A percentile compares a stretch with the other conserved stretches of the same genome.
These are phyloP conservation scores for Phaeomoniella chlamydospora DNA, from an alignment of 2,329 filamentous ascomycete genomes.

Conservation along the genomic window DNA sequence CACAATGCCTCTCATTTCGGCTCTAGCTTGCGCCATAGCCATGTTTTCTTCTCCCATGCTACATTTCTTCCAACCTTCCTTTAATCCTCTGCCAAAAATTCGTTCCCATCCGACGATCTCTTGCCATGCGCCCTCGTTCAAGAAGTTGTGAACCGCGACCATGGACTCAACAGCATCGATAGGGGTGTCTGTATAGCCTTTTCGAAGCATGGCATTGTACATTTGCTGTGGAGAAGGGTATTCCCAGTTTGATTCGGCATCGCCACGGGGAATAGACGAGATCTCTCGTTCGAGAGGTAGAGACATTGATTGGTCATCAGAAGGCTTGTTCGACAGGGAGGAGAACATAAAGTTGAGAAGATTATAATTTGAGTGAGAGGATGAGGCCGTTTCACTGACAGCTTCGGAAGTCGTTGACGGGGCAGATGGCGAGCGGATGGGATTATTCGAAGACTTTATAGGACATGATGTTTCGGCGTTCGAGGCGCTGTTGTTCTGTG, in stretches of 20 bases:
- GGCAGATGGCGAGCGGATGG: slow-evolving; percentile 4
- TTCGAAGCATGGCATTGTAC: slow-evolving; percentile 95
- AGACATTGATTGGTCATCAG: slow-evolving; percentile 54
- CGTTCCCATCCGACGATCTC: slow-evolving; percentile 93
- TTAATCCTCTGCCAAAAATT: slow-evolving; percentile 62
- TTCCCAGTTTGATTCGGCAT: slow-evolving; percentile 71
- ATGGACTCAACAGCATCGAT: slow-evolving; percentile 88
- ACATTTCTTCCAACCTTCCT: slow-evolving; percentile 59
- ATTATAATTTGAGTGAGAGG: slow-evolving; percentile 52
- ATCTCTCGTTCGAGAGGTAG: slow-evolving; percentile 70
- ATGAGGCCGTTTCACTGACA: slow-evolving; percentile 16
- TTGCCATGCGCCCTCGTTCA: slow-evolving; percentile 94
- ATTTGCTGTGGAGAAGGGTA: slow-evolving; percentile 98
- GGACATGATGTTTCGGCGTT: slow-evolving; percentile 15
- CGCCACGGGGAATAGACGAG: slow-evolving; percentile 82
- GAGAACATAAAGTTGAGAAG: slow-evolving; percentile 94
- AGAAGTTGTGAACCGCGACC: slow-evolving; percentile 95
- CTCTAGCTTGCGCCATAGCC: slow-evolving; percentile 37
- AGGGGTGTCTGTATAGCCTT: slow-evolving; percentile 90
- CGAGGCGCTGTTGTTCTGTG: slow-evolving; percentile 10
- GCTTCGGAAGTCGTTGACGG: slow-evolving; percentile 5
- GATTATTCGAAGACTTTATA: slow-evolving; percentile 11
- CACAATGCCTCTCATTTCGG: slow-evolving; percentile 23
- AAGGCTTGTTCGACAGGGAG: slow-evolving; percentile 65
- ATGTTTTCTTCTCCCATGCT: slow-evolving; percentile 57